A percentile compares a stretch with the other conserved stretches of the same genome.
These are phyloP conservation scores for Chenopodium suecicum DNA, from an alignment of 148 eudicot species.

Conservation along the genomic window DNA sequence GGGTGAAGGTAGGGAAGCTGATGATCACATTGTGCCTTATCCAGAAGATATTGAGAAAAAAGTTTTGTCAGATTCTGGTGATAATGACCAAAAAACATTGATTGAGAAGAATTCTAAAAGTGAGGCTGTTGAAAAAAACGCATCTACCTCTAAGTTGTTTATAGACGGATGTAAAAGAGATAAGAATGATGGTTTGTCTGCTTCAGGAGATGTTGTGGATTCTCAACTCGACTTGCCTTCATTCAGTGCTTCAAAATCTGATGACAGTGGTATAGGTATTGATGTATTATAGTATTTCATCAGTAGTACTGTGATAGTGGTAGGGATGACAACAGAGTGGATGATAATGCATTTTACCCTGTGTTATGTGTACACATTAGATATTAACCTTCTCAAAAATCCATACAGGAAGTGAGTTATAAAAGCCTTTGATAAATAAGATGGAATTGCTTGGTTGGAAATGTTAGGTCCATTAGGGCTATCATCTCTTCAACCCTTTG, in stretches of 20 bases:
- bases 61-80: conserved; percentile 36
- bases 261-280: conserved; percentile 39
- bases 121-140: conserved; percentile 41
- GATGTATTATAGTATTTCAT: conserved; percentile 39
- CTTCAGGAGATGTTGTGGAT: conserved; percentile 25
- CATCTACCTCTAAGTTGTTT: conserved; percentile 25
- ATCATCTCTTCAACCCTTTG: not conserved
- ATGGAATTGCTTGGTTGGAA: not conserved
- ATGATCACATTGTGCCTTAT: conserved; percentile 73
- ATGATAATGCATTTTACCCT: conserved; percentile 14
- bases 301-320: conserved; percentile 18
- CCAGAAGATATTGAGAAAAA: conserved; percentile 50
- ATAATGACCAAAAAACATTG: conserved; percentile 34
- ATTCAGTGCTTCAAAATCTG: conserved; percentile 38
- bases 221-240: conserved; percentile 38
- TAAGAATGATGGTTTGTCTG: conserved; percentile 30
- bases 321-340: conserved; percentile 32
- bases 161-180: conserved; percentile 34
- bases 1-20: conserved; percentile 66
- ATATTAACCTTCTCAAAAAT: conserved; percentile 3
- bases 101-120: conserved; percentile 35
- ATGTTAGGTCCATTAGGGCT: not conserved
- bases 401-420: not conserved
- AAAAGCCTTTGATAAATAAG: conserved; percentile 5
- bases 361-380: conserved; percentile 11